Evolutionary conservation across 805 yeast species (phyloP).

Genomic region (Yueomyces sinensis): DNA sequence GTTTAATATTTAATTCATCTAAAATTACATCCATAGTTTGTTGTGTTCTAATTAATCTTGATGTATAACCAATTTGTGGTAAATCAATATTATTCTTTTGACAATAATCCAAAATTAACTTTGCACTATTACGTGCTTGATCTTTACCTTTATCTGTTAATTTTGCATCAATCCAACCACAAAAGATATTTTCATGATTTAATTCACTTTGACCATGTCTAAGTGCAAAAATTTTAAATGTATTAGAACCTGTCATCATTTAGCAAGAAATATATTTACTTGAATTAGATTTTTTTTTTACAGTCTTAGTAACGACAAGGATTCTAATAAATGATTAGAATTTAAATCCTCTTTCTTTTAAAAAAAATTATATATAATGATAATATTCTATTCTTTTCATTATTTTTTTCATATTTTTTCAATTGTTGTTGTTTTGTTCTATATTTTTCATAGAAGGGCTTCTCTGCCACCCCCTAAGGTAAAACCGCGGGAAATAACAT

Average conservation of each 20-base stretch:
- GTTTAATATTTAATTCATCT: constrained; percentile 28
- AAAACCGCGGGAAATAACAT: too few relatives aligned
- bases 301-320: background rate
- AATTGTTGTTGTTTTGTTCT: background rate
- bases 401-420: background rate
- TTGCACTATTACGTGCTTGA: constrained; percentile 58
- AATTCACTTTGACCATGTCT: constrained; percentile 80
- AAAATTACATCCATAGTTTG: constrained; percentile 61
- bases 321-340: background rate
- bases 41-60: constrained; percentile 59
- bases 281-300: too few relatives aligned
- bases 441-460: too few relatives aligned
- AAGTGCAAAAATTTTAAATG: constrained; percentile 29
- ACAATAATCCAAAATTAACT: constrained; percentile 34
- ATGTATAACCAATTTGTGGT: constrained; percentile 56
- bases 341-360: too few relatives aligned
- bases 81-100: constrained; percentile 10
- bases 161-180: constrained; percentile 77
- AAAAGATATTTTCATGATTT: constrained; percentile 62
- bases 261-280: constrained; percentile 6
- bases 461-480: too few relatives aligned
- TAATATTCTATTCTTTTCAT: background rate
- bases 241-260: constrained; percentile 1
- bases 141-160: constrained; percentile 52
- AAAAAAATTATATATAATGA: too few relatives aligned